Base-by-base conservation (phyloP, 2,329 filamentous ascomycete genomes). In the Colletotrichum incanum region DNA sequence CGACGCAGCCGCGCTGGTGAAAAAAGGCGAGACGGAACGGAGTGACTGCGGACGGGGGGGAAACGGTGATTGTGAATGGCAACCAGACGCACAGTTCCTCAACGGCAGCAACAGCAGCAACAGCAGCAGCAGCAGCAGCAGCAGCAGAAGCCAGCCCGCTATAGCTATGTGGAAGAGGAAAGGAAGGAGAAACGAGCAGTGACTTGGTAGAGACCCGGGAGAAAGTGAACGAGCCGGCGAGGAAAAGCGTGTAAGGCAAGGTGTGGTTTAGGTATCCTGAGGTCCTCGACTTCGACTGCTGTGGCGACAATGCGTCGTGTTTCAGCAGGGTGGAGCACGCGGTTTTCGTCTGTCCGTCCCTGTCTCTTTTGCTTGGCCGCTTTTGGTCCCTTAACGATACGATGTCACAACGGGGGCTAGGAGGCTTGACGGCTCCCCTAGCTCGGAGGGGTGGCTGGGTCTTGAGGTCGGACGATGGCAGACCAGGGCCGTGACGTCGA, bases 281-380 rank as follows among this genome's bases (percentile, higher is more conserved):
- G 7, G 37, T 31, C 49, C 26, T 64, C 34, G 28, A 56, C 47
- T 50, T 64, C 34, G 28, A 56, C 47, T 50, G 39, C 31, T 54
- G 70, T 70, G 70, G 70, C 70, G 70, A 72, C 65, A 69, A 69
- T 72, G 70, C 65, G 70, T 72, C 59, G 70, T 59, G 70, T 72
- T 72, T 72, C 70, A 72, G 59, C 65, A 43, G 47, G 31, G 70
- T 72, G 70, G 70, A 69, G 58, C 28, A 31, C 43, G 23, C 41
- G 20, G 14, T 55, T 55, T n/a, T 63, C 47, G 65, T 55, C 65
- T 28, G 56, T 63, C 55, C 58, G 58, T 55, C 65, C 47, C 41
- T 47, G 31, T 55, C 23, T 20, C 16, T 49, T 50, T n/a, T 65
- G 43, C 45, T 28, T 26, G 31, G 11, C 54, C 49, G 14, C 41